Evolutionary conservation across 202 grass and related monocot genomes (phyloP).

Genomic region (Setaria viridis): DNA sequence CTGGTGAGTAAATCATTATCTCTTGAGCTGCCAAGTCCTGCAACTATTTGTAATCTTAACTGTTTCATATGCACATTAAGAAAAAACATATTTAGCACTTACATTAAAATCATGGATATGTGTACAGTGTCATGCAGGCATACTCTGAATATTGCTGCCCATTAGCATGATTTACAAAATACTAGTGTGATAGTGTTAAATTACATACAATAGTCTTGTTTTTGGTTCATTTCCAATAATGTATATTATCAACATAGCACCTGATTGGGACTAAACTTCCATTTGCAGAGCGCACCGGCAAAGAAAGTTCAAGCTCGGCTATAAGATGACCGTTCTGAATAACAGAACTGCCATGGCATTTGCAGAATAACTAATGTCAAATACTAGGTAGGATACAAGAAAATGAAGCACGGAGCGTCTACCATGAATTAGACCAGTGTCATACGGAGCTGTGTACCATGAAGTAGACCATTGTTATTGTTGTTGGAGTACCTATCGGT

Average conservation of each 20-base stretch:
- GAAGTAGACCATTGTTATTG: background rate
- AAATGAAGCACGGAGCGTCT: background rate
- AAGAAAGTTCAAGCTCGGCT: constrained; percentile 70
- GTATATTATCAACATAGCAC: background rate
- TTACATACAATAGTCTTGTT: background rate
- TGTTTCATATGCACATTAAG: background rate
- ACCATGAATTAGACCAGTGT: background rate
- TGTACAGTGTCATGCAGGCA: background rate
- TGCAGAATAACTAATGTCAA: constrained; percentile 27
- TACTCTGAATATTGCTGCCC: constrained; percentile 1
- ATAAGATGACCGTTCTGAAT: constrained; percentile 36
- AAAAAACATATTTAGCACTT: background rate
- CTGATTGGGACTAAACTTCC: constrained; percentile 33
- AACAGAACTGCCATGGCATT: background rate
- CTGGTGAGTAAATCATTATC: constrained; percentile 61
- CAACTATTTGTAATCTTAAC: background rate
- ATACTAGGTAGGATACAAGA: constrained; percentile 5
- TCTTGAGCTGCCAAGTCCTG: background rate
- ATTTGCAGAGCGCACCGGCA: constrained; percentile 68
- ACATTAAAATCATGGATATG: constrained; percentile 1
- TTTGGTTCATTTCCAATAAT: background rate
- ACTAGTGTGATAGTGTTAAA: background rate
- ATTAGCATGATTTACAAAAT: background rate
- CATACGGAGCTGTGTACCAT: no score
- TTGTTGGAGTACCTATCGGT: background rate